Evolutionary conservation across 2,329 filamentous ascomycete genomes (phyloP).

Genomic region (Fusarium bactridioides): DNA sequence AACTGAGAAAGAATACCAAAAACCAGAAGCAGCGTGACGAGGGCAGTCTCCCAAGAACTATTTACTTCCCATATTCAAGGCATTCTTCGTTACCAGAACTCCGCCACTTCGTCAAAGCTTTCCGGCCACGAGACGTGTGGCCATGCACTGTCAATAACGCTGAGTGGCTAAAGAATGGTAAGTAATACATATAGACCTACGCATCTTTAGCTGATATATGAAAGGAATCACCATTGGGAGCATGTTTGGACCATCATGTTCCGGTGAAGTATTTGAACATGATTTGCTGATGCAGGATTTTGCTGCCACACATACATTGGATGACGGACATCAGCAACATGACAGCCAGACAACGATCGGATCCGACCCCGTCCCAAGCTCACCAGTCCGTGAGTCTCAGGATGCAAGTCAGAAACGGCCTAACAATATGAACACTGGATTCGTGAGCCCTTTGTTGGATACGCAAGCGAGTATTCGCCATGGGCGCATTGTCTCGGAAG

Average conservation of each 20-base stretch:
- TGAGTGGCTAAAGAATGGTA: slow-evolving; percentile 66
- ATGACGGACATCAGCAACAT: not conserved
- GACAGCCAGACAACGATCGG: slow-evolving; percentile 28
- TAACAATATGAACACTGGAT: not conserved
- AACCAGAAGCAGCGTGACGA: not conserved
- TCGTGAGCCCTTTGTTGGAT: slow-evolving; percentile 3
- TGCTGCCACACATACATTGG: not conserved
- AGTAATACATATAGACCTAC: too few species aligned
- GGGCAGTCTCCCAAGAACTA: slow-evolving; percentile 49
- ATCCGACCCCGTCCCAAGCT: slow-evolving; percentile 7
- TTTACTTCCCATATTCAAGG: slow-evolving; percentile 83
- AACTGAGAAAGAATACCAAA: not conserved
- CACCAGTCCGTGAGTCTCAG: not conserved
- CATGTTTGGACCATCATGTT: slow-evolving; percentile 77
- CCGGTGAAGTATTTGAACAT: slow-evolving; percentile 66
- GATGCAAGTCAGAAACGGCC: not conserved
- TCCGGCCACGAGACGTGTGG: slow-evolving; percentile 79
- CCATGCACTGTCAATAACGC: slow-evolving; percentile 77
- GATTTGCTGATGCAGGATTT: slow-evolving; percentile 65
- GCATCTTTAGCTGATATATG: not conserved
- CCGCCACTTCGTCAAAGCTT: slow-evolving; percentile 70
- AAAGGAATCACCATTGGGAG: slow-evolving; percentile 66
- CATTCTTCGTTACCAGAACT: slow-evolving; percentile 89
- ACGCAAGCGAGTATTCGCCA: not conserved
- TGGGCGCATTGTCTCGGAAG: not conserved